A percentile compares a stretch with the other conserved stretches of the same genome.
Evolutionary conservation across 768 basidiomycete genomes (phyloP).

Genomic region (Tulasnella calospora): DNA sequence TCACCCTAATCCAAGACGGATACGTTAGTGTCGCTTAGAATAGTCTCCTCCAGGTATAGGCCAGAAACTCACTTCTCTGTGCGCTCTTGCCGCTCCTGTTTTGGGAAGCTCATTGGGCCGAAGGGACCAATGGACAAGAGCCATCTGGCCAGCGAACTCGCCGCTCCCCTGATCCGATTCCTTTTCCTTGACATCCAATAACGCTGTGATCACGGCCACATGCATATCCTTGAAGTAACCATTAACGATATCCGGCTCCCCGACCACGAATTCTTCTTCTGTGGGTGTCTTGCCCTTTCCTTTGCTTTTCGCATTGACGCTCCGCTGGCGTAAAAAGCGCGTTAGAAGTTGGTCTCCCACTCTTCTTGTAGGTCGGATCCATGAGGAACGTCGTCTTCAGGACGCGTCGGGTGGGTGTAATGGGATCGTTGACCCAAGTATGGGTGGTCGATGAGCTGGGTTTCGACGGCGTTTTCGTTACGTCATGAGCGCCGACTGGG

Average conservation of each 20-base stretch:
- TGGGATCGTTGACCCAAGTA: conserved; percentile 17
- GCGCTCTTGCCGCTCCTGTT: too few species aligned
- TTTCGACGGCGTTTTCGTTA: too few species aligned
- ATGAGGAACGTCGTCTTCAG: not conserved
- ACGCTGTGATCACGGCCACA: conserved; percentile 61
- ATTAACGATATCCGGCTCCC: conserved; percentile 63
- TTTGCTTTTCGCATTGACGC: conserved; percentile 6
- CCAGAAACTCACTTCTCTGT: conserved; percentile 48
- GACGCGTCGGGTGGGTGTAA: conserved; percentile 22
- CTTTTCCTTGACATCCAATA: too few species aligned
- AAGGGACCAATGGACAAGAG: too few species aligned
- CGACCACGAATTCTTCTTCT: too few species aligned
- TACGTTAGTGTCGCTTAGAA: not conserved
- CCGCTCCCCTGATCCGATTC: too few species aligned
- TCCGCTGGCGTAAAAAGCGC: conserved; percentile 4
- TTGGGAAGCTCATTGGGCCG: too few species aligned
- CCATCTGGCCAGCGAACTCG: too few species aligned
- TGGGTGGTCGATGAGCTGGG: too few species aligned
- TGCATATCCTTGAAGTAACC: conserved; percentile 46
- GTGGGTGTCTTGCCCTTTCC: not conserved
- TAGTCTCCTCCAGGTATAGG: not conserved
- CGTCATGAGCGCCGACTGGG: too few species aligned
- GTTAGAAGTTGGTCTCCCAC: conserved; percentile 13
- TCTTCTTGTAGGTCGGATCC: conserved; percentile 15
- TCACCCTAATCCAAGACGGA: conserved; percentile 52